These are phyloP conservation scores for Fistulinella prunicolor DNA, from an alignment of 768 basidiomycete genomes.

Conservation along the genomic window DNA sequence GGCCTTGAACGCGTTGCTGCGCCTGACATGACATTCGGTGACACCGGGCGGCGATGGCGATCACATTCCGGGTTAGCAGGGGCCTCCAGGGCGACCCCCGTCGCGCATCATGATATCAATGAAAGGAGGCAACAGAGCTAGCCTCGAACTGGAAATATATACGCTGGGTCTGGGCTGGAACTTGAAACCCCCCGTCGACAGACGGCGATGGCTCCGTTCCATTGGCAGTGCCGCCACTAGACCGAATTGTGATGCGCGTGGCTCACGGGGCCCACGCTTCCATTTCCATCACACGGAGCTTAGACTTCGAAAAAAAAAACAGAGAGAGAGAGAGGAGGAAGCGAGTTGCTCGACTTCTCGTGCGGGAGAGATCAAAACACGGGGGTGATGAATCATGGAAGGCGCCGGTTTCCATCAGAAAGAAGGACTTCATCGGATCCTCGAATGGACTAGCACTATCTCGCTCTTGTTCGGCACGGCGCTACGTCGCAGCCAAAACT, in stretches of 20 bases:
- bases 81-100: no score
- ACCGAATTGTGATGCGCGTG: not conserved
- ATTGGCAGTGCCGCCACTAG: no score
- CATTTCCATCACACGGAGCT: conserved; percentile 2
- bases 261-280: not conserved
- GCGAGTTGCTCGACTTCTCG: conserved; percentile 1
- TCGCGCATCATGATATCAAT: no score
- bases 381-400: conserved; percentile 12
- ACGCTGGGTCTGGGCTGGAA: conserved; percentile 4
- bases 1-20: no score
- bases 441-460: conserved; percentile 17
- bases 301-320: no score
- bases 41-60: no score
- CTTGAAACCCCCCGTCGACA: not conserved
- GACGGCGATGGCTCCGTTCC: not conserved
- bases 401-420: conserved; percentile 32
- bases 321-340: conserved; percentile 3
- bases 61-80: no score
- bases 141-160: not conserved
- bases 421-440: conserved; percentile 28
- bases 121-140: no score
- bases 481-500: no score
- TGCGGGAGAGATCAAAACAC: conserved; percentile 10
- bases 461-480: conserved; percentile 10
- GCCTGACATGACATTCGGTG: no score